Percentiles rank a stretch among this genome's conserved stretches.
phyloP scores from a whole-genome alignment of 345 rosid species.

The Chamaenerion angustifolium region DNA sequence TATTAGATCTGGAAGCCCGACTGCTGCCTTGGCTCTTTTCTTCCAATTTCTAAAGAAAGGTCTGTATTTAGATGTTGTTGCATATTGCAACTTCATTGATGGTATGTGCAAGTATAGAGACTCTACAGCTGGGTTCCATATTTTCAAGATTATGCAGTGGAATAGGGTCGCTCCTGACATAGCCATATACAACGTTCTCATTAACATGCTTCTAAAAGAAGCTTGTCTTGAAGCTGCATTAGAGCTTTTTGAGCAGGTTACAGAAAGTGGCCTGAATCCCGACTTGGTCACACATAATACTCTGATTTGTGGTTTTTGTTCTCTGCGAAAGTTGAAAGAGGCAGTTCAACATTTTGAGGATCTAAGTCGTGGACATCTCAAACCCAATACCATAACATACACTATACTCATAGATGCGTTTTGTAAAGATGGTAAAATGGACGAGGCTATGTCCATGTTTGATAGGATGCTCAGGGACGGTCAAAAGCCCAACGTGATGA shows the following conservation, averaged over 20 bases:
- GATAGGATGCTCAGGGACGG: conserved; percentile 24
- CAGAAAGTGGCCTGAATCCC: conserved; percentile 20
- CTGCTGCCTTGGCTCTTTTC: conserved; percentile 19
- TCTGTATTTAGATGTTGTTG: conserved; percentile 22
- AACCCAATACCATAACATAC: conserved; percentile 28
- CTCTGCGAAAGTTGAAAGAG: conserved; percentile 20
- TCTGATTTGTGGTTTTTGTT: conserved; percentile 35
- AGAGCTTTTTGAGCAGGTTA: conserved; percentile 15
- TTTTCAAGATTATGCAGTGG: conserved; percentile 27
- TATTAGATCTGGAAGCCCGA: conserved; percentile 11
- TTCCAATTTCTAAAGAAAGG: conserved; percentile 39
- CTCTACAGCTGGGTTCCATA: conserved; percentile 19
- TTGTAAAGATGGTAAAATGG: conserved; percentile 30
- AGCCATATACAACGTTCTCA: conserved; percentile 29
- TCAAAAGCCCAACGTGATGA: conserved; percentile 27
- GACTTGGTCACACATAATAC: conserved; percentile 42
- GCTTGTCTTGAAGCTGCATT: conserved; percentile 13
- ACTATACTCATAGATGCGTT: conserved; percentile 35
- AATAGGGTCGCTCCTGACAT: conserved; percentile 23
- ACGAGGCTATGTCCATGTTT: conserved; percentile 28
- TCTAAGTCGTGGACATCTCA: conserved; percentile 14
- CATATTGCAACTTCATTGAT: conserved; percentile 34
- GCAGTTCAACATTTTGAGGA: conserved; percentile 23
- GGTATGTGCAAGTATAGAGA: conserved; percentile 28
- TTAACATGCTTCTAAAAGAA: conserved; percentile 19